phyloP scores from a whole-genome alignment of 768 basidiomycete genomes.

The Ramaria sp. region DNA sequence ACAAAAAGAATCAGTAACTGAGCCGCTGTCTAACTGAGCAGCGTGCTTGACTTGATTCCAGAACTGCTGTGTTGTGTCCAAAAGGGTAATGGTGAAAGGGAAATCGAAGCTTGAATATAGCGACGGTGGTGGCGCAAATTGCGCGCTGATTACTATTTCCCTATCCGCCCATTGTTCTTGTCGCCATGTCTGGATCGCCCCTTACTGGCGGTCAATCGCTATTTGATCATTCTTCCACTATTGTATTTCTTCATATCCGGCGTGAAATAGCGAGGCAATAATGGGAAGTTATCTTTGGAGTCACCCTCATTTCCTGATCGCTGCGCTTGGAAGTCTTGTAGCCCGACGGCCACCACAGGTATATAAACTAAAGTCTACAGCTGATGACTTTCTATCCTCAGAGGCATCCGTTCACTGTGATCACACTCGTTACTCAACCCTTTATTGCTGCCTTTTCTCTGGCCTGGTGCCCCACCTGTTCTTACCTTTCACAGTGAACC shows the following conservation, averaged over 20 bases:
- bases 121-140: not conserved
- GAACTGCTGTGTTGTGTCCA: no score
- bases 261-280: not conserved
- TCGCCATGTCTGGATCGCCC: not conserved
- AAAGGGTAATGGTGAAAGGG: not conserved
- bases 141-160: not conserved
- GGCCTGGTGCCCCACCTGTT: not conserved
- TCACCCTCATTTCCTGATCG: not conserved
- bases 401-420: not conserved
- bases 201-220: not conserved
- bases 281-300: not conserved
- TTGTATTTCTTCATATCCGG: not conserved
- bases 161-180: conserved; percentile 1
- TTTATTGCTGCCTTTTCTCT: not conserved
- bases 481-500: not conserved
- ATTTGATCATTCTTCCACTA: not conserved
- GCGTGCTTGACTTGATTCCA: no score
- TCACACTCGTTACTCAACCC: not conserved
- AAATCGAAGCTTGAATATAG: not conserved
- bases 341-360: not conserved
- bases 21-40: no score
- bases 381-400: not conserved
- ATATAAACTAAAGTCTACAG: not conserved
- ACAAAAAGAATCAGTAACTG: no score
- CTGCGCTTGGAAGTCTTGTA: not conserved